Base-by-base conservation (phyloP, 2,329 filamentous ascomycete species). In the Trichoderma sp. region DNA sequence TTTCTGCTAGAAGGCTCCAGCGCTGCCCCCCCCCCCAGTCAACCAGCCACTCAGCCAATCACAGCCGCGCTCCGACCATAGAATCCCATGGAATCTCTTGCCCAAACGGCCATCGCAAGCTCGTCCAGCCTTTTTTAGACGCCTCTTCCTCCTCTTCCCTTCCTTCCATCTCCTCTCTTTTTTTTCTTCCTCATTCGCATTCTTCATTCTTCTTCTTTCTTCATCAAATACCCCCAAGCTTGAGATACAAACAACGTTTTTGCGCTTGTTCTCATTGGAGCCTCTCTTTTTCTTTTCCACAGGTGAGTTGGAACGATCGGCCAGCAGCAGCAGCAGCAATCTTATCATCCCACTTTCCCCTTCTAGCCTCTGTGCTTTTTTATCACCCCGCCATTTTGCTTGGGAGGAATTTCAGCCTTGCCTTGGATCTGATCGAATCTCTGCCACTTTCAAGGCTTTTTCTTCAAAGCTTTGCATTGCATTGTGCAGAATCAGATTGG, bases 71-170 rank as follows among this genome's bases (percentile, higher is more conserved):
- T 74, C 72, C 73, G 78, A 76, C 78, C 81, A 79, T 84, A 79
- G 82, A 84, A 84, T 83, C 82, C 76, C 80, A 84, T 84, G 82
- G 82, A 84, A 84, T 80, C 81, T 79, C 80, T 78, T 77, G 77
- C 76, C 39, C 39, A 43, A 76, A 77, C 55, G 70, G 70, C 74
- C 39, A 50, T 76, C 73, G 71, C 73, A 71, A 70, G 70, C 73
- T 74, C 43, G 43, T 6, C 73, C 75, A 74, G 76, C 80, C 80
- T 81, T 82, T 82, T 81, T 81, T 81, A 78, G 75, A 77, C 76
- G 36, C 74, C 72, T 74, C 72, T 74, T 74, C 74, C 74, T 75
- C 76, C 75, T 66, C 58, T 71, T 75, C 75, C 73, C 73, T 73
- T 73, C 71, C 76, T 61, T 72, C 73, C 71, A 68, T 72, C 50